Evolutionary conservation across 352 stramenopile species (phyloP), one percentile per base, ranked within the genome.

Genomic region (Globisporangium okanoganense): DNA sequence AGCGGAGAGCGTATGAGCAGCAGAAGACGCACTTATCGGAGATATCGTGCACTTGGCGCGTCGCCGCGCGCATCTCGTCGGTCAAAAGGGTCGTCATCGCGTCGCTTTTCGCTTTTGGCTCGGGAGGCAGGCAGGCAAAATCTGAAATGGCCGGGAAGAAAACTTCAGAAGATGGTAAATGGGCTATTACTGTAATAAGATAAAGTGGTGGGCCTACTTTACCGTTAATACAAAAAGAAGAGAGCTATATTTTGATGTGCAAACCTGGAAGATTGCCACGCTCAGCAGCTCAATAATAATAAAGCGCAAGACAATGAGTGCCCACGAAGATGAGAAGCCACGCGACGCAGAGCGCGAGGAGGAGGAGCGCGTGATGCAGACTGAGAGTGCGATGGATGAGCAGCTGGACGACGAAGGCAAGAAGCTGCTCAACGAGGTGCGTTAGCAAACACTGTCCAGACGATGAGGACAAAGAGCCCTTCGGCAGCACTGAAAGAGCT

Each of bases 1-100:
- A 49, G 16, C 4, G 3, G 1, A 43, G n/a, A 60, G 40, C 40
- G 0, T 25, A 10, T 10, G 18, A 14, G 3, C 36, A 49, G 24
- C 24, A 13, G 22, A 36, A 18, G 3, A 58, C 66, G 22, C 58
- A 90, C 80, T 80, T 87, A 64, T 86, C 75, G 0, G 80, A 85
- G 51, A 88, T 35, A 12, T 58, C 61, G 61, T 89, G 78, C 36
- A 78, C 73, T 38, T 79, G 58, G 56, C 75, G 71, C 64, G 77
- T 87, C 12, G 73, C 67, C 1, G 59, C 57, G 50, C 75, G 71
- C 73, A 89, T 85, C 38, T 75, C 65, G 54, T 85, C 79, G 5
- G 75, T 87, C 40, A 67, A 24, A 33, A 52, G 50, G 8, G 25
- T 35, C 29, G n/a, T 61, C 43, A 18, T 62, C 18, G 44, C n/a